phyloP scores from a whole-genome alignment of 202 grass and related monocot species.

The Elaeis oleifera region DNA sequence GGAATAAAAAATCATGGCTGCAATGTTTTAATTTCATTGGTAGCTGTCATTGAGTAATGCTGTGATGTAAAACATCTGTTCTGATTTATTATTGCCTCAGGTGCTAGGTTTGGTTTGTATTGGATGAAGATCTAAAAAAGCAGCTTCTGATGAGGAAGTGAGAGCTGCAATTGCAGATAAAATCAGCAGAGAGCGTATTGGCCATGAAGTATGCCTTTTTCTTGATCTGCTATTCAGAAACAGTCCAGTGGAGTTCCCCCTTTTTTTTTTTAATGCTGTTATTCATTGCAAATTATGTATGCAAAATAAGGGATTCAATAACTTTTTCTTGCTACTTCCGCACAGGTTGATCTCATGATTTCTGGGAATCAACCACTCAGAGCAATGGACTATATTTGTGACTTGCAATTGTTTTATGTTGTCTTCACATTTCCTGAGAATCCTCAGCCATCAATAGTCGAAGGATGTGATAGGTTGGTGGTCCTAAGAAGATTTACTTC shows the following conservation, averaged over 20 bases:
- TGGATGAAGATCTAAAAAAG: conserved; percentile 80
- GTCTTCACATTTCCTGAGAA: conserved; percentile 80
- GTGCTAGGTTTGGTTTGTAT: conserved; percentile 80
- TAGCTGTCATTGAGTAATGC: conserved; percentile 3
- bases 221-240: conserved; percentile 1
- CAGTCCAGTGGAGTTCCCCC: too few relatives aligned
- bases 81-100: conserved; percentile 28
- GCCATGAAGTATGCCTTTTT: conserved; percentile 66
- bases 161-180: conserved; percentile 72
- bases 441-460: conserved; percentile 34
- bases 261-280: too few relatives aligned
- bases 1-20: too few relatives aligned
- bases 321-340: conserved; percentile 19
- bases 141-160: conserved; percentile 76
- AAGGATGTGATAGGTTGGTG: conserved; percentile 65
- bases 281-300: too few relatives aligned
- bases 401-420: conserved; percentile 71
- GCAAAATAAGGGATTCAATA: not conserved
- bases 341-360: conserved; percentile 91
- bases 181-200: conserved; percentile 89
- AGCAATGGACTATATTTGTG: conserved; percentile 58
- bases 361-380: conserved; percentile 64
- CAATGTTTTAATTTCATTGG: not conserved
- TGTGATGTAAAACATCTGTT: not conserved
- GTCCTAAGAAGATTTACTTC: not conserved